A percentile compares a stretch with the other conserved stretches of the same genome.
These are phyloP conservation scores for Flaveria linearis DNA, from an alignment of 129 eudicot genomes.

Conservation along the genomic window DNA sequence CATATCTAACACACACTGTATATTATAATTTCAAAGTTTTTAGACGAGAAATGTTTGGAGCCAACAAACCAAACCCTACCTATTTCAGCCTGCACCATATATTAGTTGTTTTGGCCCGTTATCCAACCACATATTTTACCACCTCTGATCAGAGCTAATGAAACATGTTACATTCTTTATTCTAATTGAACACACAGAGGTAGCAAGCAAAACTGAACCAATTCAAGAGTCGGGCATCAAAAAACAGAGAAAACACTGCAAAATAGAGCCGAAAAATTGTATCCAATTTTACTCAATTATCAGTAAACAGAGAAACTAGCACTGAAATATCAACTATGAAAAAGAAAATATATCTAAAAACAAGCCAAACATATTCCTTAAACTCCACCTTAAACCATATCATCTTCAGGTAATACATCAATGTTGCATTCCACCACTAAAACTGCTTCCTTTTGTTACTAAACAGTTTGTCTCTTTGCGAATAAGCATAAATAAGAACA, in stretches of 20 bases:
- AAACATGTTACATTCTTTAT: background rate
- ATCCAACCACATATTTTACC: background rate
- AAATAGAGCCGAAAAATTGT: background rate
- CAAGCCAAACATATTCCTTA: conserved; percentile 22
- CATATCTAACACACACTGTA: background rate
- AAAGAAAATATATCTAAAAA: conserved; percentile 33
- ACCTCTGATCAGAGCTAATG: background rate
- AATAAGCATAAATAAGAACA: conserved; percentile 56
- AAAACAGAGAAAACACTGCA: conserved; percentile 25
- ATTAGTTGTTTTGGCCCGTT: background rate
- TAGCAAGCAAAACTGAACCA: background rate
- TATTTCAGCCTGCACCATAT: background rate
- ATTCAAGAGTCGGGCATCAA: background rate
- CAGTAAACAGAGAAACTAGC: conserved; percentile 26
- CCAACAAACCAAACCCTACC: background rate
- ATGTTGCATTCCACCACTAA: conserved; percentile 39
- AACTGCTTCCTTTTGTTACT: conserved; percentile 88
- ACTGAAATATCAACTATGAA: conserved; percentile 28
- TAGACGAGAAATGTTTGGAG: background rate
- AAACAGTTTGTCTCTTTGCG: conserved; percentile 74
- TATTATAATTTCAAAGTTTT: background rate
- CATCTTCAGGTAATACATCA: conserved; percentile 50
- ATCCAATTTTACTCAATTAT: conserved; percentile 26
- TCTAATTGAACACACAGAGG: background rate
- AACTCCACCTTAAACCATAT: conserved; percentile 34